phyloP scores from a whole-genome alignment of 768 basidiomycete genomes.

The Leucocoprinus sp. region DNA sequence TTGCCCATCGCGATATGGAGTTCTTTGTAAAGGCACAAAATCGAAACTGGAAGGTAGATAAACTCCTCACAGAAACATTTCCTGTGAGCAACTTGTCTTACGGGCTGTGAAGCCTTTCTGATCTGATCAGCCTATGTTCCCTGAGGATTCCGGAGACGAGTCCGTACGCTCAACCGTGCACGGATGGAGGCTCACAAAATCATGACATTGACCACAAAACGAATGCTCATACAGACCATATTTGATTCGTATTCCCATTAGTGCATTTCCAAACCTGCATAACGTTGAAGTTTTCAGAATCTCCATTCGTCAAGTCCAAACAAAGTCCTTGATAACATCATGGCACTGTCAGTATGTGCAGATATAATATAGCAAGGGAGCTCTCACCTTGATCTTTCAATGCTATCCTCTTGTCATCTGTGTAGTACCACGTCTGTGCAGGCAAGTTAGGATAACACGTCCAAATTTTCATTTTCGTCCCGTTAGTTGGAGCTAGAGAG shows the following conservation, averaged over 20 bases:
- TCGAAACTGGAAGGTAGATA: slow-evolving; percentile 65
- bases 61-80: slow-evolving; percentile 56
- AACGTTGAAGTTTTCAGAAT: slow-evolving; percentile 10
- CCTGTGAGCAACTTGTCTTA: slow-evolving; percentile 35
- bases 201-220: not conserved
- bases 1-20: slow-evolving; percentile 73
- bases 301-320: slow-evolving; percentile 17
- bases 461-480: slow-evolving; percentile 20
- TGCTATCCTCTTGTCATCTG: slow-evolving; percentile 19
- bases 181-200: slow-evolving; percentile 58
- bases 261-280: slow-evolving; percentile 9
- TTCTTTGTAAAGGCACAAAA: slow-evolving; percentile 64
- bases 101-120: not conserved
- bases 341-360: not conserved
- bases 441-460: slow-evolving; percentile 16
- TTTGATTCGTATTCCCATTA: not conserved
- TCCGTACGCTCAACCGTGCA: slow-evolving; percentile 75
- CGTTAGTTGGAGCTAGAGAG: slow-evolving; percentile 17
- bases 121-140: slow-evolving; percentile 72
- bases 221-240: not conserved
- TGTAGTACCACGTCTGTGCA: slow-evolving; percentile 21
- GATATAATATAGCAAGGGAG: too few relatives aligned
- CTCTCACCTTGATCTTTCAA: slow-evolving; percentile 15
- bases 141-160: slow-evolving; percentile 76
- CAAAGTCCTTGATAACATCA: not conserved